Evolutionary conservation across 2,329 filamentous ascomycete genomes (phyloP).

Genomic region (Botrytis byssoidea): DNA sequence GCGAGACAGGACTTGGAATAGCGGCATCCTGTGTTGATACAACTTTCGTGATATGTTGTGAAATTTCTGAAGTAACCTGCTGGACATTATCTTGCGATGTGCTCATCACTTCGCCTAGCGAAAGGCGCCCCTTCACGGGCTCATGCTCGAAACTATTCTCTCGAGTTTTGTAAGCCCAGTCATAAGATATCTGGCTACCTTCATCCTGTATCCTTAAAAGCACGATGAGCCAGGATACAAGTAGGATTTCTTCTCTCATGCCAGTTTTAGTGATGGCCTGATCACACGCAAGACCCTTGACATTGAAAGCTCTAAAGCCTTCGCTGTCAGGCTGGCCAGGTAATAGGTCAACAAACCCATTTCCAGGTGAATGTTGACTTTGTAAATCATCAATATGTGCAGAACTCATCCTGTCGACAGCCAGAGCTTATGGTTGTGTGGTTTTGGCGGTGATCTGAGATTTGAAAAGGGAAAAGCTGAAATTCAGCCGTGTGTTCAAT

Average conservation of each 20-base stretch:
- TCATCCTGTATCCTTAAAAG: constrained; percentile 46
- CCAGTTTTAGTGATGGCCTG: constrained; percentile 36
- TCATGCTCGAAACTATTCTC: constrained; percentile 27
- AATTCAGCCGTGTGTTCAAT: background rate
- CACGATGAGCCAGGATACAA: constrained; percentile 47
- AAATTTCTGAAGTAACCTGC: constrained; percentile 36
- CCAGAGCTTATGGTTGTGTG: background rate
- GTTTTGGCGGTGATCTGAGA: constrained; percentile 2
- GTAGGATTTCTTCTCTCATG: constrained; percentile 44
- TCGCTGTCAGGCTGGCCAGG: constrained; percentile 21
- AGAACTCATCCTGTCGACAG: constrained; percentile 22
- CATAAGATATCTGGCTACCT: constrained; percentile 38
- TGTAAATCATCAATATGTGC: constrained; percentile 20
- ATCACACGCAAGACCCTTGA: constrained; percentile 36
- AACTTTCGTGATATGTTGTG: constrained; percentile 29
- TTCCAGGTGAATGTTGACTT: constrained; percentile 13
- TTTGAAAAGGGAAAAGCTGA: background rate
- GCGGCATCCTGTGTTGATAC: background rate
- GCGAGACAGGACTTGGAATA: constrained; percentile 16
- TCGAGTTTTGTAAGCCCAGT: constrained; percentile 41
- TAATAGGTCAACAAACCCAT: constrained; percentile 11
- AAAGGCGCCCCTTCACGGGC: constrained; percentile 30
- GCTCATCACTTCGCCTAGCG: constrained; percentile 39
- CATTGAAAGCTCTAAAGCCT: constrained; percentile 34
- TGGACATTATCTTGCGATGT: constrained; percentile 39